Evolutionary conservation across 2,329 filamentous ascomycete species (phyloP).

Genomic region (Periconia sp.): DNA sequence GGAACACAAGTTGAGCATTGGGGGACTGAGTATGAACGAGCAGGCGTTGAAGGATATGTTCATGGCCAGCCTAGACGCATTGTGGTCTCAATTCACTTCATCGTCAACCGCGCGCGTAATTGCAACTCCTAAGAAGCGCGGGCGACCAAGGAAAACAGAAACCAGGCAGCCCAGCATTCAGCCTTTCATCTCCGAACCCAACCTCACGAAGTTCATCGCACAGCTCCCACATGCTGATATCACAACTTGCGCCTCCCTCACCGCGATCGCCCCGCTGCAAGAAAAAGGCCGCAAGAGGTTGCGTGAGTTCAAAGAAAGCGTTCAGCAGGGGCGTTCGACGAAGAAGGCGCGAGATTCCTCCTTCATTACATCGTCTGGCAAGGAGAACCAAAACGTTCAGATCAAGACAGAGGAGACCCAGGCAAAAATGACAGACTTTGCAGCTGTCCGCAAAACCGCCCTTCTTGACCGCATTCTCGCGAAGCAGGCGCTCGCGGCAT

Average conservation of each 20-base stretch:
- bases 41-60: conserved; percentile 54
- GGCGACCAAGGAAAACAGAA: conserved; percentile 32
- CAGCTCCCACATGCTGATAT: conserved; percentile 60
- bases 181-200: conserved; percentile 36
- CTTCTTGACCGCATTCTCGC: conserved; percentile 55
- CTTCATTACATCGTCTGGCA: conserved; percentile 16
- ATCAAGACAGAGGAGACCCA: conserved; percentile 22
- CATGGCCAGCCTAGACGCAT: conserved; percentile 48
- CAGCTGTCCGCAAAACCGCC: conserved; percentile 45
- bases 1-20: conserved; percentile 24
- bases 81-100: conserved; percentile 47
- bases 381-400: conserved; percentile 23
- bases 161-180: conserved; percentile 54
- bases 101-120: conserved; percentile 24
- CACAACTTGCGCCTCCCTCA: conserved; percentile 53
- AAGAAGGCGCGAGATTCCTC: conserved; percentile 31
- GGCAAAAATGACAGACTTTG: conserved; percentile 42
- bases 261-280: conserved; percentile 59
- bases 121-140: conserved; percentile 39
- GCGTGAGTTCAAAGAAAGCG: conserved; percentile 66
- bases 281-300: conserved; percentile 69
- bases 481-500: conserved; percentile 48
- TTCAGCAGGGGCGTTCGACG: conserved; percentile 42
- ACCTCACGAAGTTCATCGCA: conserved; percentile 53
- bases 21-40: conserved; percentile 45